These are phyloP conservation scores for Physcomitrium patens DNA, from an alignment of 225 moss, liverwort and hornwort genomes.

Conservation along the genomic window DNA sequence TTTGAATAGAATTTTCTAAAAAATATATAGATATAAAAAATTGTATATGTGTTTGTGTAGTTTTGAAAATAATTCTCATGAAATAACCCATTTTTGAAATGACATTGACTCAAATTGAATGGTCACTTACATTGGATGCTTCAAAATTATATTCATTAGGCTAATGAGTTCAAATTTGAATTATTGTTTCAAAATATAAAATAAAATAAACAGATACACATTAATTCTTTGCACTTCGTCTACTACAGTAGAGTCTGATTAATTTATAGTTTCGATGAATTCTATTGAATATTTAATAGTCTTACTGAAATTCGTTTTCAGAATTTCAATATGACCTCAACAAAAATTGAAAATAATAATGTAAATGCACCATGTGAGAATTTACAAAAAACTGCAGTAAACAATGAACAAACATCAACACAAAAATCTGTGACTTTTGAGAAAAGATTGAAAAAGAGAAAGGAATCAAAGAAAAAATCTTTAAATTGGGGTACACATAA, in stretches of 20 bases:
- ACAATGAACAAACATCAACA: neutral
- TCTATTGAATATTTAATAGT: too few species aligned
- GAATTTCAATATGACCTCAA: neutral
- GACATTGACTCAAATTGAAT: constrained; percentile 1
- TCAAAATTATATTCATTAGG: neutral
- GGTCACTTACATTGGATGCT: neutral
- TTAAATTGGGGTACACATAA: constrained; percentile 25
- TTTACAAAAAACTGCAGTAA: neutral
- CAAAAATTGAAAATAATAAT: neutral
- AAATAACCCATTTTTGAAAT: neutral
- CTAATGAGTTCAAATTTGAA: neutral
- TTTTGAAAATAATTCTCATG: too few species aligned
- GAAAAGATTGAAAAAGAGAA: constrained; percentile 2
- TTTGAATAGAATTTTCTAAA: too few species aligned
- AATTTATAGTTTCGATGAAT: too few species aligned
- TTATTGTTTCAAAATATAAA: too few species aligned
- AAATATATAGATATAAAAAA: too few species aligned
- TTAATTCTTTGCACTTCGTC: too few species aligned
- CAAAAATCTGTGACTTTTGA: neutral
- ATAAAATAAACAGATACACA: too few species aligned
- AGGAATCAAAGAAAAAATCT: neutral
- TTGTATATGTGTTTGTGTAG: too few species aligned
- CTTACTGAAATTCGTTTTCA: neutral
- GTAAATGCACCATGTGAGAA: neutral
- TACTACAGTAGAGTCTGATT: too few species aligned